Evolutionary conservation across 192 early-diverging fungal species (phyloP).

Genomic region (Funneliformis geosporum): DNA sequence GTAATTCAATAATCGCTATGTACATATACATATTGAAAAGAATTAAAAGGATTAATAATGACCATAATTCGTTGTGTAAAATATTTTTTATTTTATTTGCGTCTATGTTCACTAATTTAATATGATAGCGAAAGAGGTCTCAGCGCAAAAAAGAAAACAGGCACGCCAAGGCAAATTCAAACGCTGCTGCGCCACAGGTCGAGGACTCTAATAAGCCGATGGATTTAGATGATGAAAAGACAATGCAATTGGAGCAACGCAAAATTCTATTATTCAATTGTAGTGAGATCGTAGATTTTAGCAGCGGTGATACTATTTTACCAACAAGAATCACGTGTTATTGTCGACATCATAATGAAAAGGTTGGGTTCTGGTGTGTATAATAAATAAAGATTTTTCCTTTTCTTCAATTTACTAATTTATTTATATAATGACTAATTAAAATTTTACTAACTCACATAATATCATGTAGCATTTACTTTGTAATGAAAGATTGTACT

Average conservation of each 20-base stretch:
- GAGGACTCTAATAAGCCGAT: slow-evolving; percentile 23
- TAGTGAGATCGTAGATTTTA: slow-evolving; percentile 82
- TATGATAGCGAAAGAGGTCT: slow-evolving; percentile 58
- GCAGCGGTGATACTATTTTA: slow-evolving; percentile 82
- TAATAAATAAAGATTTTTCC: too few species aligned
- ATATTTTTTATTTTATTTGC: background rate
- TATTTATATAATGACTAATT: background rate
- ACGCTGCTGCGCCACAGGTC: slow-evolving; percentile 11
- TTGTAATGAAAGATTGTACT: slow-evolving; percentile 70
- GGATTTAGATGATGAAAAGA: slow-evolving; percentile 57
- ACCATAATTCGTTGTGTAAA: background rate
- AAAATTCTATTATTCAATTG: slow-evolving; percentile 90
- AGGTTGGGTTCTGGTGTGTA: slow-evolving; percentile 80
- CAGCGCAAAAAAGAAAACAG: slow-evolving; percentile 62
- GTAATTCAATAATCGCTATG: background rate
- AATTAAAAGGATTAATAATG: background rate
- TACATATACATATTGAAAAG: background rate
- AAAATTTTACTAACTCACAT: background rate
- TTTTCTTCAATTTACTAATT: background rate
- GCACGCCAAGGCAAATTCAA: slow-evolving; percentile 38
- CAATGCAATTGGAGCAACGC: slow-evolving; percentile 70
- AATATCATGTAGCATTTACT: slow-evolving; percentile 59
- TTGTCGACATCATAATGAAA: slow-evolving; percentile 93
- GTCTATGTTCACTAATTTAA: background rate
- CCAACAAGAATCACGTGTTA: slow-evolving; percentile 96